A percentile compares a stretch with the other conserved stretches of the same genome.
Evolutionary conservation across 2,329 filamentous ascomycete species (phyloP).

Genomic region (Ophiostoma sp.): DNA sequence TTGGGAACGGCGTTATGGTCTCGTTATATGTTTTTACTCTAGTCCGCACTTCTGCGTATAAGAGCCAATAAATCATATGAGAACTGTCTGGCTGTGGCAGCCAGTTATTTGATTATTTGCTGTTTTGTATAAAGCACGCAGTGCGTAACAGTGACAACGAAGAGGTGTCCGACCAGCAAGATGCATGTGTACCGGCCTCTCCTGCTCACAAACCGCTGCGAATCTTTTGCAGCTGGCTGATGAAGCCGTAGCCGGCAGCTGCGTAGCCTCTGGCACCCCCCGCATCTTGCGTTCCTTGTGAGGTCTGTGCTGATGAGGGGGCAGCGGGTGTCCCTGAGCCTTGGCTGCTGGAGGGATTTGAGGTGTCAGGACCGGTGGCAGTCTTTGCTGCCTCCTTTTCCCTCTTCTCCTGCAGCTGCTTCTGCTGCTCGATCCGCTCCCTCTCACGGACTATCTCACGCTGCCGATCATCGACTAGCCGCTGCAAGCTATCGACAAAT

Average conservation of each 20-base stretch:
- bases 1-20: too few relatives aligned
- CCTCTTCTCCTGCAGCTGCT: conserved; percentile 3
- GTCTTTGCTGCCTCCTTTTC: not conserved
- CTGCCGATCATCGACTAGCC: conserved; percentile 72
- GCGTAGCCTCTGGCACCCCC: conserved; percentile 40
- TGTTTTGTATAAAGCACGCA: too few relatives aligned
- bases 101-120: too few relatives aligned
- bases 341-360: not conserved
- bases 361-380: not conserved
- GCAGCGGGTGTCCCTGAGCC: not conserved
- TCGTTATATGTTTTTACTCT: too few relatives aligned
- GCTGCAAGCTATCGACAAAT: conserved; percentile 76
- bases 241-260: conserved; percentile 51
- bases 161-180: too few relatives aligned
- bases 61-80: not conserved
- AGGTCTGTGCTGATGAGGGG: not conserved
- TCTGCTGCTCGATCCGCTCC: conserved; percentile 29
- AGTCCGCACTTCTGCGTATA: not conserved
- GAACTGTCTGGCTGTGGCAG: not conserved
- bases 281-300: conserved; percentile 10
- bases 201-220: conserved; percentile 44
- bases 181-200: too few relatives aligned
- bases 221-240: conserved; percentile 58
- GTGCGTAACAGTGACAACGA: too few relatives aligned
- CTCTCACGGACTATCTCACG: conserved; percentile 48